phyloP scores from a whole-genome alignment of 2,329 filamentous ascomycete species.

The Cordyceps farinosa region DNA sequence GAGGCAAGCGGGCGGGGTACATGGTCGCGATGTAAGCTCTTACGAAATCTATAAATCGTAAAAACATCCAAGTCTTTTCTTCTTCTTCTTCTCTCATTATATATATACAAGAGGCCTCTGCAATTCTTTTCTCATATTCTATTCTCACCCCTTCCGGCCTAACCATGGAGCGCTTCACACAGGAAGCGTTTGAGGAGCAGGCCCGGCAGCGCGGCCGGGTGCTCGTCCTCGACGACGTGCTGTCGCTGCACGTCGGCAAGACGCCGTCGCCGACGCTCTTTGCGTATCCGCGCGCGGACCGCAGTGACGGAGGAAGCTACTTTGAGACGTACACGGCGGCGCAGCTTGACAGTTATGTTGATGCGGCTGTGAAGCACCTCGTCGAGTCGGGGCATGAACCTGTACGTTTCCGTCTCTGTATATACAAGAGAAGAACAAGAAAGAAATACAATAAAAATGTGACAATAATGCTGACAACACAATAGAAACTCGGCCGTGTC shows the following conservation, averaged over 20 bases:
- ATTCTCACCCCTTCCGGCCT: too few species aligned
- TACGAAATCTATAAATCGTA: too few species aligned
- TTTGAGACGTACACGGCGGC: conserved; percentile 4
- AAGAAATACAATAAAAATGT: background rate
- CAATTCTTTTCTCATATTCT: too few species aligned
- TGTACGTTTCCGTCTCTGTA: background rate
- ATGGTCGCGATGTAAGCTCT: too few species aligned
- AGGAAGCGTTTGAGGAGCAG: background rate
- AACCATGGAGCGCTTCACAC: conserved; percentile 5
- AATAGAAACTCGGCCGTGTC: conserved; percentile 1
- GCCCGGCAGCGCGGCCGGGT: background rate
- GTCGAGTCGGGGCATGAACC: background rate
- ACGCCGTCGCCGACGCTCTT: background rate
- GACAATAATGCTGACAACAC: background rate
- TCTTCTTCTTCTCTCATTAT: too few species aligned
- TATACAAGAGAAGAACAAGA: too few species aligned
- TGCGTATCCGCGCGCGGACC: conserved; percentile 5
- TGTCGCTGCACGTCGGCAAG: background rate
- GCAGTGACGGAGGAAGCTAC: background rate
- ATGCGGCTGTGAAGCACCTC: conserved; percentile 5
- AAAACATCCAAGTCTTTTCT: too few species aligned
- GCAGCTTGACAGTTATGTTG: conserved; percentile 5
- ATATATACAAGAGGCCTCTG: too few species aligned
- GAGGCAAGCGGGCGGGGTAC: too few species aligned
- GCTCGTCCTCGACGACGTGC: conserved; percentile 9